phyloP scores from a whole-genome alignment of 2,329 filamentous ascomycete species.

The Penicillium occitanis region DNA sequence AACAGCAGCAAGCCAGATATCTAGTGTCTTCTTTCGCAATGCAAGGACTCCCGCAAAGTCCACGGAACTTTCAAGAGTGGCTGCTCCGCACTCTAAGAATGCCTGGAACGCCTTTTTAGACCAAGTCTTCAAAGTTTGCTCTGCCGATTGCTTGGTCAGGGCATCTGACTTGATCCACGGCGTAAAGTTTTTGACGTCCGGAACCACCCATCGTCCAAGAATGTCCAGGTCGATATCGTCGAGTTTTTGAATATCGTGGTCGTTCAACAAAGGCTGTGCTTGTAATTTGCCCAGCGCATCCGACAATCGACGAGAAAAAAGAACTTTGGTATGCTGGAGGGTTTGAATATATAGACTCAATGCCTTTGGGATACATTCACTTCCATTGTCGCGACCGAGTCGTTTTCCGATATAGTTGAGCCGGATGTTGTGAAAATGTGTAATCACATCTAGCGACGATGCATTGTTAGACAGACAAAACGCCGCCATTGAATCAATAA shows the following conservation, averaged over 20 bases:
- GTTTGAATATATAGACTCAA: conserved; percentile 75
- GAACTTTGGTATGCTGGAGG: conserved; percentile 70
- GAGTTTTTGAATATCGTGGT: conserved; percentile 63
- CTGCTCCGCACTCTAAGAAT: conserved; percentile 58
- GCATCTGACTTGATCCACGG: conserved; percentile 86
- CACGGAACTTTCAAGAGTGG: neutral
- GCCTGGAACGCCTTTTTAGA: conserved; percentile 60
- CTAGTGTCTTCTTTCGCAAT: conserved; percentile 67
- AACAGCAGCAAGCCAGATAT: conserved; percentile 71
- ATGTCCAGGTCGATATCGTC: conserved; percentile 75
- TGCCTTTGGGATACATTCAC: conserved; percentile 60
- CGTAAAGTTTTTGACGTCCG: conserved; percentile 80
- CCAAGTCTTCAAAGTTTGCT: conserved; percentile 64
- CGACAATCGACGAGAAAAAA: conserved; percentile 71
- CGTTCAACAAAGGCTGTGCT: conserved; percentile 68
- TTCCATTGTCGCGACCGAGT: conserved; percentile 55
- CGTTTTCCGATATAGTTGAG: conserved; percentile 65
- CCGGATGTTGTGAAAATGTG: conserved; percentile 74
- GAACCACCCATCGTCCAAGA: conserved; percentile 74
- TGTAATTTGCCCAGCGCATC: conserved; percentile 70
- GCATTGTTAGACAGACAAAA: conserved; percentile 80
- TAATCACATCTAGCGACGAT: conserved; percentile 73
- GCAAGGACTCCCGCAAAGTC: conserved; percentile 70
- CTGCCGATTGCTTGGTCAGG: conserved; percentile 60
- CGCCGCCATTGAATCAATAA: conserved; percentile 74